These are phyloP conservation scores for Sicyos baderoa DNA, from an alignment of 306 rosid species.

Conservation along the genomic window DNA sequence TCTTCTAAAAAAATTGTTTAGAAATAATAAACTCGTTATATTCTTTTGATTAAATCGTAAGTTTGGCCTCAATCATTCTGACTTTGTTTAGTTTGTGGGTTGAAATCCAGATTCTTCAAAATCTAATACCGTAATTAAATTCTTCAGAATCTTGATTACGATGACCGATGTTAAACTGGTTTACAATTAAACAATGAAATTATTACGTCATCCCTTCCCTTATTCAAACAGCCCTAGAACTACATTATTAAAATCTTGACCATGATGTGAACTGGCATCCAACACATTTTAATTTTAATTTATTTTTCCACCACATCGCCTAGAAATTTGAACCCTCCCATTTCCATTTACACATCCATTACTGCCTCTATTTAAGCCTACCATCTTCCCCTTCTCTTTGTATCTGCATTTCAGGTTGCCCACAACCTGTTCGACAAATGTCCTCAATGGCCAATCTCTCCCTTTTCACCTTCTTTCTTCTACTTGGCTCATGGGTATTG, in stretches of 20 bases:
- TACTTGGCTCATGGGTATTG: constrained; percentile 7
- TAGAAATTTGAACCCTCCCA: constrained; percentile 10
- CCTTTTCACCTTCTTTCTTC: background rate
- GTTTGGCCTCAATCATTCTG: too few species aligned
- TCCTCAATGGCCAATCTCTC: constrained; percentile 5
- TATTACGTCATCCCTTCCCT: too few species aligned
- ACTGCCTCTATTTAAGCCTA: constrained; percentile 17
- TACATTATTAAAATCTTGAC: background rate
- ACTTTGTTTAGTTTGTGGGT: too few species aligned
- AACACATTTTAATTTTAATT: background rate
- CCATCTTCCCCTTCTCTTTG: background rate
- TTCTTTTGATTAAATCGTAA: too few species aligned
- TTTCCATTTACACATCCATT: background rate
- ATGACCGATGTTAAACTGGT: too few species aligned
- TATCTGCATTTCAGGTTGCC: background rate
- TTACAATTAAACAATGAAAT: too few species aligned
- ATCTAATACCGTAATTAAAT: too few species aligned
- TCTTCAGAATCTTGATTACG: too few species aligned
- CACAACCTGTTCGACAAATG: constrained; percentile 14
- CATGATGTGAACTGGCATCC: constrained; percentile 20
- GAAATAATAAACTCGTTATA: too few species aligned
- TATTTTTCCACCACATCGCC: background rate
- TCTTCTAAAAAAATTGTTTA: too few species aligned
- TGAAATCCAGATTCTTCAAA: too few species aligned
- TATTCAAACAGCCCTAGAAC: too few species aligned